These are phyloP conservation scores for Aspergillus carbonarius DNA, from an alignment of 2,329 filamentous ascomycete genomes.

Conservation along the genomic window DNA sequence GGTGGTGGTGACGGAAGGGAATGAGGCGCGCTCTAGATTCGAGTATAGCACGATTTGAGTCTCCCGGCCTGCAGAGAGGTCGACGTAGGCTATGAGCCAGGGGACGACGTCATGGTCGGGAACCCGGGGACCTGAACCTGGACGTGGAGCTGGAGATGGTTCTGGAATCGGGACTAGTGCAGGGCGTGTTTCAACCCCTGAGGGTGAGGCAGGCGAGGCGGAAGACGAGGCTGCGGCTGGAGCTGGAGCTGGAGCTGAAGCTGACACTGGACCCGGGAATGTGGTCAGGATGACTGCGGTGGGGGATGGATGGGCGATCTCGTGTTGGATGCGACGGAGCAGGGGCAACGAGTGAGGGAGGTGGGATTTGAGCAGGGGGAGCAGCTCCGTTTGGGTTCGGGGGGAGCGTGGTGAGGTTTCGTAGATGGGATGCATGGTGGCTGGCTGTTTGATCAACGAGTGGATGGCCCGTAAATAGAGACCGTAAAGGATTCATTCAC, in stretches of 20 bases:
- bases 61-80: constrained; percentile 39
- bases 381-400: constrained; percentile 7
- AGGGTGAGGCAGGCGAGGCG: not conserved
- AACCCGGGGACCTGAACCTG: not conserved
- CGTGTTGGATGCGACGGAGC: constrained; percentile 41
- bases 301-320: constrained; percentile 29
- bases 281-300: constrained; percentile 37
- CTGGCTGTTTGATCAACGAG: not conserved
- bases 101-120: constrained; percentile 13
- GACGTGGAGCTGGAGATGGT: not conserved
- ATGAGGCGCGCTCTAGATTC: constrained; percentile 33
- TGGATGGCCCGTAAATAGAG: not conserved
- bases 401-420: not conserved
- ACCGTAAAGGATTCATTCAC: not conserved
- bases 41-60: constrained; percentile 46
- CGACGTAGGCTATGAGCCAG: constrained; percentile 44
- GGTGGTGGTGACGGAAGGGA: not conserved
- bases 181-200: not conserved
- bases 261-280: constrained; percentile 22
- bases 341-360: constrained; percentile 41
- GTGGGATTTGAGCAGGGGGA: constrained; percentile 33
- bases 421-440: not conserved
- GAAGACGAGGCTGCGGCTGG: not conserved
- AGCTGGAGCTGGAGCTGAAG: too few species aligned
- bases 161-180: too few species aligned